Conservation (phyloP, 352 stramenopile genomes). For the Albugo candida region DNA sequence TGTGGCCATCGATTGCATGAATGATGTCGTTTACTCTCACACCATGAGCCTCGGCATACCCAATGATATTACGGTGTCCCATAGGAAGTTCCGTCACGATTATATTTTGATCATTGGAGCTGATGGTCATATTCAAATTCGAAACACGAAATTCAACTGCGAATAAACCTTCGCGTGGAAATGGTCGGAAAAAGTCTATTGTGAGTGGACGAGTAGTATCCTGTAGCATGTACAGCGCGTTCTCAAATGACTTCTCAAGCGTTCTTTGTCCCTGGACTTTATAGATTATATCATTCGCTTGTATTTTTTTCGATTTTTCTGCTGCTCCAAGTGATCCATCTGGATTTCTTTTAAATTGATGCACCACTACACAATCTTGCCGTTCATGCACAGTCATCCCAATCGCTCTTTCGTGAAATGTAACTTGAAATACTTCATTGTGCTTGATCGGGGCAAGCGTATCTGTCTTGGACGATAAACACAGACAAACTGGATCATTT, state of each 20-base stretch:
- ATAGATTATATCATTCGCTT: slow-evolving; percentile 66
- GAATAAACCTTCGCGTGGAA: slow-evolving; percentile 55
- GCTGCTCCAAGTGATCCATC: slow-evolving; percentile 32
- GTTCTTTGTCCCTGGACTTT: slow-evolving; percentile 63
- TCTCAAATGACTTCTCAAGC: slow-evolving; percentile 59
- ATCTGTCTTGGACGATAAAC: slow-evolving; percentile 68
- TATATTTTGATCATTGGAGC: slow-evolving; percentile 64
- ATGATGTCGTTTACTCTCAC: slow-evolving; percentile 65
- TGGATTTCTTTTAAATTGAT: slow-evolving; percentile 52
- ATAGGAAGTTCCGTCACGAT: slow-evolving; percentile 72
- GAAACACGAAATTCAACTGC: slow-evolving; percentile 60
- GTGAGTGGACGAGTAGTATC: slow-evolving; percentile 42
- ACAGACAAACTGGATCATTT: slow-evolving; percentile 41
- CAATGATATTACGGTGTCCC: slow-evolving; percentile 63
- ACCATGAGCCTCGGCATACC: slow-evolving; percentile 61
- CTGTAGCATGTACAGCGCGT: slow-evolving; percentile 73
- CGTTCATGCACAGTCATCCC: slow-evolving; percentile 73
- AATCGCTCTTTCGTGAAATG: slow-evolving; percentile 43
- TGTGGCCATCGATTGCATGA: slow-evolving; percentile 55
- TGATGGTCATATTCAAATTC: slow-evolving; percentile 77
- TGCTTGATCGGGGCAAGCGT: slow-evolving; percentile 61
- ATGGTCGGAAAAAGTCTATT: slow-evolving; percentile 71
- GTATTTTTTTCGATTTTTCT: slow-evolving; percentile 32
- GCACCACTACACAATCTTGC: slow-evolving; percentile 70
- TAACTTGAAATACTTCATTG: slow-evolving; percentile 57